Evolutionary conservation across 2,329 filamentous ascomycete genomes (phyloP).

Genomic region (Fusarium mangiferae): DNA sequence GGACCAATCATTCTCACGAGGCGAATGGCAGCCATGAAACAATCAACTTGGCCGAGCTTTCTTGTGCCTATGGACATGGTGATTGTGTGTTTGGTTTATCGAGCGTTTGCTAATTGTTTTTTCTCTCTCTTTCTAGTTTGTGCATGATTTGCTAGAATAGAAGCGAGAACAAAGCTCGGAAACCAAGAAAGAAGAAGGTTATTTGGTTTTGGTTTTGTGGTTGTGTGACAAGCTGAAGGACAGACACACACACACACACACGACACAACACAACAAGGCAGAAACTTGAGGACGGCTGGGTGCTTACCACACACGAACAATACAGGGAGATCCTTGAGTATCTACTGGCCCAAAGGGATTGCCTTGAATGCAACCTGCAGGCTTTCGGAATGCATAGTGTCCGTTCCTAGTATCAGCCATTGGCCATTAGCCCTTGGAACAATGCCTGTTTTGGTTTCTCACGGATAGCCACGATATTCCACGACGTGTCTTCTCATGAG

Average conservation of each 20-base stretch:
- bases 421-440: background rate
- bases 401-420: slow-evolving; percentile 1
- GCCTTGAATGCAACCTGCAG: slow-evolving; percentile 7
- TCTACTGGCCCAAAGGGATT: slow-evolving; percentile 5
- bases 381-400: slow-evolving; percentile 9
- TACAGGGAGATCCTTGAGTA: slow-evolving; percentile 9
- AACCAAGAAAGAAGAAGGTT: background rate
- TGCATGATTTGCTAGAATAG: background rate
- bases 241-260: background rate
- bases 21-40: slow-evolving; percentile 1
- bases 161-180: background rate
- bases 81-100: background rate
- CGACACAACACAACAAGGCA: background rate
- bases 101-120: background rate
- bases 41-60: background rate
- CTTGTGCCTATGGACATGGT: background rate
- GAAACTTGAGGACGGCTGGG: background rate
- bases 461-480: background rate
- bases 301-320: slow-evolving; percentile 1
- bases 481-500: slow-evolving; percentile 18
- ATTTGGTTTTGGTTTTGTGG: background rate
- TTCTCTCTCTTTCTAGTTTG: background rate
- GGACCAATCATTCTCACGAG: slow-evolving; percentile 22
- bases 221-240: slow-evolving; percentile 4
- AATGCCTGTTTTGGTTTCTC: slow-evolving; percentile 1